Conservation (phyloP, 441 rosid genomes). For the Eugenia klotzschiana region DNA sequence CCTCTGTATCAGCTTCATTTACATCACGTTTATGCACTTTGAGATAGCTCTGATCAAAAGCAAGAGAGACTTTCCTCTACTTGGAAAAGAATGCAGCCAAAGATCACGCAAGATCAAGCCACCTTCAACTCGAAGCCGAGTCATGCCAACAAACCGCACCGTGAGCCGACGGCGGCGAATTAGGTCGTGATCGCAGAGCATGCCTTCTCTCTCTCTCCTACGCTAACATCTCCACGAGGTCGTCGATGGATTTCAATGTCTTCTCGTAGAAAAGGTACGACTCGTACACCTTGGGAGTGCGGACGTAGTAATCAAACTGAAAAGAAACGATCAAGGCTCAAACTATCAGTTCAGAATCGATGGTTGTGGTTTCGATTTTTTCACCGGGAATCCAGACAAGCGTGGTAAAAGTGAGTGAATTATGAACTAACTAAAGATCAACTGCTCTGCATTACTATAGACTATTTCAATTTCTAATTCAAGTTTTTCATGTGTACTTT, state of each 20-base stretch:
- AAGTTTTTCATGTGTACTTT: no score
- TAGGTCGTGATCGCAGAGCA: neutral
- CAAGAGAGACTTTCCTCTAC: neutral
- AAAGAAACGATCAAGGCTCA: neutral
- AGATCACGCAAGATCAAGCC: neutral
- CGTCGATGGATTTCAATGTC: constrained; percentile 67
- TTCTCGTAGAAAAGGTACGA: constrained; percentile 78
- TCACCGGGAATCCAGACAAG: neutral
- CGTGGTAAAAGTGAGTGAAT: no score
- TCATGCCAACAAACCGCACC: neutral
- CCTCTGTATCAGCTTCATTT: neutral
- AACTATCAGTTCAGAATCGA: neutral
- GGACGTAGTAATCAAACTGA: constrained; percentile 55
- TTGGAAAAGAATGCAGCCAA: neutral
- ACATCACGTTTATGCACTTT: neutral
- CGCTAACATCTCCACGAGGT: constrained; percentile 43
- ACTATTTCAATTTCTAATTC: neutral
- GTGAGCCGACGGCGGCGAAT: neutral
- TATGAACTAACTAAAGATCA: no score
- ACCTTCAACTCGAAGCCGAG: neutral
- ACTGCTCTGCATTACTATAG: no score
- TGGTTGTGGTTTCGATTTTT: neutral
- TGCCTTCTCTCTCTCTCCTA: neutral
- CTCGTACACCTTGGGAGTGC: constrained; percentile 78
- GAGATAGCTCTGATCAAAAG: neutral